Evolutionary conservation across 2,329 filamentous ascomycete species (phyloP).

Genomic region (Hypoxylon sp.): DNA sequence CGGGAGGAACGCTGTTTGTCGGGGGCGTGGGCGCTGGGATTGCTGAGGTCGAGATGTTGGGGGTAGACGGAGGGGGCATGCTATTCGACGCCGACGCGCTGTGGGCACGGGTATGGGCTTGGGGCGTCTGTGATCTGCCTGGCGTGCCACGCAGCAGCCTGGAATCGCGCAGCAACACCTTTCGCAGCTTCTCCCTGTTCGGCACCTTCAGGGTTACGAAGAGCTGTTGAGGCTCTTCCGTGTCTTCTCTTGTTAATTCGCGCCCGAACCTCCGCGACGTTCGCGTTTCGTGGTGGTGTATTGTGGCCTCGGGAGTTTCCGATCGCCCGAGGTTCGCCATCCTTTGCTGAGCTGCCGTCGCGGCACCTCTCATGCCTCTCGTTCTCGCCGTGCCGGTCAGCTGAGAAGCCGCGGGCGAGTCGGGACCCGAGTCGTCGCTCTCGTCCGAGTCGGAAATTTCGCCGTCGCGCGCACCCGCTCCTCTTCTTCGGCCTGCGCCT

Average conservation of each 20-base stretch:
- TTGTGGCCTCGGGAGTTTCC: constrained; percentile 82
- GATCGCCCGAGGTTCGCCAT: constrained; percentile 85
- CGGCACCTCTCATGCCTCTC: constrained; percentile 87
- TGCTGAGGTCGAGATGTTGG: constrained; percentile 40
- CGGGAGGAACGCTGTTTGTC: constrained; percentile 50
- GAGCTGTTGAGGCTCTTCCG: constrained; percentile 73
- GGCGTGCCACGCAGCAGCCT: constrained; percentile 52
- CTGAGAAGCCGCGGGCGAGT: constrained; percentile 82
- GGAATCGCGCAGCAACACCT: constrained; percentile 64
- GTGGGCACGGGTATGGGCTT: constrained; percentile 58
- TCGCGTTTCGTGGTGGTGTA: constrained; percentile 77
- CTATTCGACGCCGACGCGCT: constrained; percentile 48
- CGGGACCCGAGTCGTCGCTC: constrained; percentile 84
- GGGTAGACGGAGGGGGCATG: constrained; percentile 48
- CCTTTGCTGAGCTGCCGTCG: constrained; percentile 83
- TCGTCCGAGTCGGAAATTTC: constrained; percentile 89
- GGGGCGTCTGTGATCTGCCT: constrained; percentile 54
- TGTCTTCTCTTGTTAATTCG: constrained; percentile 77
- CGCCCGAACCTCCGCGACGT: constrained; percentile 67
- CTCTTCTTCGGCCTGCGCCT: constrained; percentile 63
- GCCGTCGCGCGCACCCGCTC: constrained; percentile 64
- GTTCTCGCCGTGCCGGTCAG: constrained; percentile 83
- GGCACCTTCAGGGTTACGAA: constrained; percentile 79
- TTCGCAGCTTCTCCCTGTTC: constrained; percentile 71
- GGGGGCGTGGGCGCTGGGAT: constrained; percentile 33